phyloP scores from a whole-genome alignment of 495 filamentous ascomycete species.

The Podospora tetraspora region DNA sequence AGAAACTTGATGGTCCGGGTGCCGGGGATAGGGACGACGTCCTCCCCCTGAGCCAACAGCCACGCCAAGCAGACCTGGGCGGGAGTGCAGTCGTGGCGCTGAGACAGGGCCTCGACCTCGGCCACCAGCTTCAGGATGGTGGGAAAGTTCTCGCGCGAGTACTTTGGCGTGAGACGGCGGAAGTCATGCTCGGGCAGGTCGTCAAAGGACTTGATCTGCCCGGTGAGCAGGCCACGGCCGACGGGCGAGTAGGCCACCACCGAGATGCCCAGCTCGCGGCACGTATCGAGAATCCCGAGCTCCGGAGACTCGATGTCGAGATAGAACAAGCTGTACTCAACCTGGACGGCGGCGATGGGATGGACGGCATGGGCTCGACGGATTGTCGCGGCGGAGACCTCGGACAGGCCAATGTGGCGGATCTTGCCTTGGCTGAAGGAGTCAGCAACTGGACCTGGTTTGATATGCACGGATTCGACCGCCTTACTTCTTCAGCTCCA shows the following conservation, averaged over 20 bases:
- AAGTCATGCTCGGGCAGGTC: conserved; percentile 58
- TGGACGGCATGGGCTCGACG: conserved; percentile 61
- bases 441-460: background rate
- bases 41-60: conserved; percentile 48
- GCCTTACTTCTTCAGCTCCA: conserved; percentile 16
- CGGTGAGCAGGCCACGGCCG: conserved; percentile 56
- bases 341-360: conserved; percentile 69
- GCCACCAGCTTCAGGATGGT: conserved; percentile 66
- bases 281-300: conserved; percentile 61
- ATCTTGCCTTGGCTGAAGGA: conserved; percentile 62
- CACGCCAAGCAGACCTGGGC: conserved; percentile 55
- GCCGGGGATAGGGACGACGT: conserved; percentile 55
- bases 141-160: conserved; percentile 61
- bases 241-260: conserved; percentile 54
- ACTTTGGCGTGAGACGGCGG: conserved; percentile 49
- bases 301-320: conserved; percentile 52
- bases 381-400: conserved; percentile 68
- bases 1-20: conserved; percentile 52
- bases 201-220: conserved; percentile 55
- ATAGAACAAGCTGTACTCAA: conserved; percentile 67
- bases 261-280: conserved; percentile 66
- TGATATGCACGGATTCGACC: background rate
- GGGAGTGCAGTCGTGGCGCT: conserved; percentile 47
- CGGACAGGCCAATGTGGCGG: conserved; percentile 66
- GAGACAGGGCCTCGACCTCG: conserved; percentile 60